phyloP scores from a whole-genome alignment of 2,329 filamentous ascomycete genomes.

The Trichophyton equinum region DNA sequence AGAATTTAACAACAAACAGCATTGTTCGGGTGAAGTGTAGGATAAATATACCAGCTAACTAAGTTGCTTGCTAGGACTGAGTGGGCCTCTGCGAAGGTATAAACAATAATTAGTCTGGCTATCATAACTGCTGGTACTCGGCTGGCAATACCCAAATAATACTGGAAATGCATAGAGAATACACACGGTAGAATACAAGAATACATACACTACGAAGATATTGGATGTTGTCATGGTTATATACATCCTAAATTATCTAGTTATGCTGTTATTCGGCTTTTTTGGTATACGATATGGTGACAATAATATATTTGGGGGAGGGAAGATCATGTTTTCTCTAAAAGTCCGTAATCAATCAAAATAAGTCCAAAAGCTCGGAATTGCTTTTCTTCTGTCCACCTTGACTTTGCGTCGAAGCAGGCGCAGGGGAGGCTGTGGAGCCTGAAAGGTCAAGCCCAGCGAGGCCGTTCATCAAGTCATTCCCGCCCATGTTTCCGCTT shows the following conservation, averaged over 20 bases:
- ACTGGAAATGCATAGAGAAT: neutral
- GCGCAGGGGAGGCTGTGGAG: slow-evolving; percentile 18
- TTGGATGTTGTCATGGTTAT: neutral
- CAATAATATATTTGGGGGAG: neutral
- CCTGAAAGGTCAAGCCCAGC: slow-evolving; percentile 64
- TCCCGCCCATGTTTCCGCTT: slow-evolving; percentile 22
- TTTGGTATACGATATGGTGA: neutral
- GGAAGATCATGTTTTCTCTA: neutral
- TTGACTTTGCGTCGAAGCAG: slow-evolving; percentile 12
- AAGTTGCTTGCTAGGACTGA: neutral
- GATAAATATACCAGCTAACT: neutral
- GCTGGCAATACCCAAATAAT: neutral
- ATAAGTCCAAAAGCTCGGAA: slow-evolving; percentile 44
- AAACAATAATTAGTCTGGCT: neutral
- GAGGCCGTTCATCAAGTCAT: slow-evolving; percentile 68
- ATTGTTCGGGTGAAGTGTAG: neutral
- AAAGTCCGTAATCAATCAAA: slow-evolving; percentile 25
- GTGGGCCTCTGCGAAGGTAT: neutral
- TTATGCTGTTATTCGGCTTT: neutral
- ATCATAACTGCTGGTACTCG: neutral
- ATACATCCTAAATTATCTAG: neutral
- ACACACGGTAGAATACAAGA: neutral
- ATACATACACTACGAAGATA: neutral
- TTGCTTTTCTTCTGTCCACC: slow-evolving; percentile 37
- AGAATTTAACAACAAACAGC: neutral